Base-by-base conservation (phyloP, 2,329 filamentous ascomycete species). In the Colletotrichum incanum region DNA sequence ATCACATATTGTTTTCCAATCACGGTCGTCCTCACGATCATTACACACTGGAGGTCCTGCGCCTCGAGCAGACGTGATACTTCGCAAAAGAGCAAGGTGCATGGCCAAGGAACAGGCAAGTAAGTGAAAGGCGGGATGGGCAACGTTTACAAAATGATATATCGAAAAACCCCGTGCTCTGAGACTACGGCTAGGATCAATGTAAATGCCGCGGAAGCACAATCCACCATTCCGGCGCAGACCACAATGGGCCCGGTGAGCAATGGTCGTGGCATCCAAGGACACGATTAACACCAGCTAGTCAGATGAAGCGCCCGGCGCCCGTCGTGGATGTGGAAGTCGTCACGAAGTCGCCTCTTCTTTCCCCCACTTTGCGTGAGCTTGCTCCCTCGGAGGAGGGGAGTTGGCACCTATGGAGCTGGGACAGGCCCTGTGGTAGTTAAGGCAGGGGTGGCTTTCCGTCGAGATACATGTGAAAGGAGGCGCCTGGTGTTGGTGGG, bases 131-230 rank as follows among this genome's bases (percentile, higher is more conserved):
- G 37, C 47, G 45, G 54, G 62, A 58, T 59, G 49, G 28, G 68
- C 60, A 61, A 50, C 50, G 47, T 67, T 54, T 39, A 26, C 50
- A 37, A 71, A 39, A 39, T 63, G 69, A 71, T 52, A 39, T 59
- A 68, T 71, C 58, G 68, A 55, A 55, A 64, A 63, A 49, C 43
- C 34, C 55, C 28, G 8, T 49, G 47, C 18, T 39, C 43, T 23
- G 23, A 58, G 55, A 39, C 6, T 20, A 47, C 28, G 26, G 23
- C 23, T 23, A 28, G 39, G 31, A 59, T 23, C n/a, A 20, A 59
- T 52, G 63, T 52, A 28, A 74, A 67, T 73, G 74, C 74, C 70
- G 73, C 71, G 74, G 75, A 71, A 47, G 67, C 71, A 64, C 34
- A 50, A 59, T 39, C 54, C 41, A 50, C 23, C 23, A 39, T 28